Conservation (phyloP, 1,284 basidiomycete genomes). For the Hypsizygus ulmarius region DNA sequence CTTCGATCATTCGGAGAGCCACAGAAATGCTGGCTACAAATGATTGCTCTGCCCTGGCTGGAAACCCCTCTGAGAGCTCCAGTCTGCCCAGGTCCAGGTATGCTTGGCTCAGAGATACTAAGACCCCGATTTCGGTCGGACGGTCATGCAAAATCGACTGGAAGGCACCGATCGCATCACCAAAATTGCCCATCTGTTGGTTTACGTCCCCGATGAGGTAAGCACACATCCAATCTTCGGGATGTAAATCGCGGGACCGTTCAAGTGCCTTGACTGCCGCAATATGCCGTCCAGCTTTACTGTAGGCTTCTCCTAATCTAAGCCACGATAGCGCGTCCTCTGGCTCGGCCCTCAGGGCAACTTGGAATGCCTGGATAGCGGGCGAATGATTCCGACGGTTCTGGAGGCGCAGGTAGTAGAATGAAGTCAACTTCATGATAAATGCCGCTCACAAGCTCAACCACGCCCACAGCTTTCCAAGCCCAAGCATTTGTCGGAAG, state of each 20-base stretch:
- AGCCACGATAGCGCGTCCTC: constrained; percentile 85
- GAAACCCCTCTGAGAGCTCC: constrained; percentile 70
- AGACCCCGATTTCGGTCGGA: constrained; percentile 69
- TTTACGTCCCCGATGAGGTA: constrained; percentile 90
- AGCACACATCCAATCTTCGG: constrained; percentile 79
- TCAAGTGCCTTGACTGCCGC: constrained; percentile 89
- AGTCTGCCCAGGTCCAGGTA: constrained; percentile 70
- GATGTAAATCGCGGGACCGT: constrained; percentile 67
- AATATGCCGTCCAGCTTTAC: constrained; percentile 81
- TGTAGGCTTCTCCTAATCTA: constrained; percentile 90
- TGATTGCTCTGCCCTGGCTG: constrained; percentile 71
- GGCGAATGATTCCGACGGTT: constrained; percentile 71
- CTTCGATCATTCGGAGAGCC: constrained; percentile 54
- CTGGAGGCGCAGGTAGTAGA: constrained; percentile 36
- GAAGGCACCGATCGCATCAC: constrained; percentile 73
- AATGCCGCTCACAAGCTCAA: constrained; percentile 72
- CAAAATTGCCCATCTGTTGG: constrained; percentile 73
- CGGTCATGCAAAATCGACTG: constrained; percentile 53
- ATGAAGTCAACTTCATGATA: constrained; percentile 7
- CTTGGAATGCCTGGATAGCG: constrained; percentile 87
- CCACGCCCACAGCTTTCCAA: constrained; percentile 95
- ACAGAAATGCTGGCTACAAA: constrained; percentile 60
- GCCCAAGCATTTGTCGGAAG: constrained; percentile 92
- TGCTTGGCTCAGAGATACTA: constrained; percentile 74
- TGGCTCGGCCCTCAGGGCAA: constrained; percentile 80